Base-by-base conservation (phyloP, 2,329 filamentous ascomycete species). In the Leptographium radiaticola region DNA sequence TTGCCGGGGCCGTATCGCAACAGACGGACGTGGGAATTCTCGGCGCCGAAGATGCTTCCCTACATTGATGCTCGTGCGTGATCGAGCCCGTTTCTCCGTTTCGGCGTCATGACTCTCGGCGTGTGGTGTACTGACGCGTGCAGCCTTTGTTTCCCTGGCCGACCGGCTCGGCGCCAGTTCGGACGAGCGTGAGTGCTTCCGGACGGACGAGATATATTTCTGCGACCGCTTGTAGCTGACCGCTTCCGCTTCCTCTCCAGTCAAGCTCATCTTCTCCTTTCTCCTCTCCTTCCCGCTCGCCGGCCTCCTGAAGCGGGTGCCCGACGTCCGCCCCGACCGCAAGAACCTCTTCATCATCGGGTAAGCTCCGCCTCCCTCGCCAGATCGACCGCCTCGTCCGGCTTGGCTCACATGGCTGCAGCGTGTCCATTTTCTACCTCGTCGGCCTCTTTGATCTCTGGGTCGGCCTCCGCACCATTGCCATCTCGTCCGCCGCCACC, bases 381-480 rank as follows among this genome's bases (percentile, higher is more conserved):
- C 4, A 1, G n/a, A 38, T 13, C 30, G 16, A 12, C 1, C n/a
- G 6, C n/a, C 7, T 13, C 30, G 3, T 30, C 13, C 20, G 25
- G 16, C 6, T 15, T 30, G 3, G 25, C 13, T 31, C 25, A 34
- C 18, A 15, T 33, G 12, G 46, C 11, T 12, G 1, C 52, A 89
- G 84, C 33, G 81, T 89, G 16, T 87, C 87, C 5, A 66, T 93
- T 30, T 97, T 98, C 73, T 97, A 95, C 67, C 77, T 98, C 9
- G 77, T 98, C 54, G 93, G 93, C 34, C 78, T 98, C 4, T 98
- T 95, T 69, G 87, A 95, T 64, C 77, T 98, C 49, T 97, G 91
- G 90, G 40, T 71, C 67, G 94, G 93, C 54, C 70, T 94, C 15
- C 77, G 79, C 42, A 95, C 90, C 2, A 72, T 98, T 42, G 66